phyloP scores from a whole-genome alignment of 1,284 basidiomycete species.

The Malassezia cuniculi region DNA sequence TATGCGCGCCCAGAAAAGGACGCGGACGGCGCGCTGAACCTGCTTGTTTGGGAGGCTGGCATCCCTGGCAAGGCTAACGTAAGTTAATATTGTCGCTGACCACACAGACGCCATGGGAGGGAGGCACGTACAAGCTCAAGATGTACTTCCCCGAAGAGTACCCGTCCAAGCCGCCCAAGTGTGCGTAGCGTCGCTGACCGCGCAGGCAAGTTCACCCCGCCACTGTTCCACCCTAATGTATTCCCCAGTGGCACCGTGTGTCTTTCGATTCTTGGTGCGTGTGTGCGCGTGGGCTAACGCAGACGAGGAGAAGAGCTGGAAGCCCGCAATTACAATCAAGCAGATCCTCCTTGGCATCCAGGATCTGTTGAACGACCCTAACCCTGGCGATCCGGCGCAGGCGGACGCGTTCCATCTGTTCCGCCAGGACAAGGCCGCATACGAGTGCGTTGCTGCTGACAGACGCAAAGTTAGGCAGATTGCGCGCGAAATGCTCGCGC shows the following conservation, averaged over 20 bases:
- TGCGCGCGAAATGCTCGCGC: constrained; percentile 13
- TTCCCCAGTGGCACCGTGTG: constrained; percentile 98
- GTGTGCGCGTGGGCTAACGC: not conserved
- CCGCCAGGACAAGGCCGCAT: constrained; percentile 41
- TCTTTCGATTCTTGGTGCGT: constrained; percentile 63
- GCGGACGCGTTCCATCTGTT: constrained; percentile 95
- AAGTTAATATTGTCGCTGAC: constrained; percentile 10
- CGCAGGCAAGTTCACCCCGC: constrained; percentile 86
- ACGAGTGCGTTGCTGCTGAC: constrained; percentile 24
- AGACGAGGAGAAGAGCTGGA: constrained; percentile 98
- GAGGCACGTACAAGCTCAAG: constrained; percentile 77
- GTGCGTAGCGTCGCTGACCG: constrained; percentile 48
- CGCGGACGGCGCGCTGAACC: constrained; percentile 80
- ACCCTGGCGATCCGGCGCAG: constrained; percentile 87
- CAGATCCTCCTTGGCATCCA: constrained; percentile 91
- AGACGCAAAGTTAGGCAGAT: constrained; percentile 13
- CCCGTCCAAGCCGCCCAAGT: constrained; percentile 89
- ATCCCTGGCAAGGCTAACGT: constrained; percentile 48
- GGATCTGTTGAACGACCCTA: constrained; percentile 83
- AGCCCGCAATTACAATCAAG: constrained; percentile 96
- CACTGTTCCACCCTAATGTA: constrained; percentile 95
- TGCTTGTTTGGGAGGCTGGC: constrained; percentile 93
- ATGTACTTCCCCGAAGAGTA: constrained; percentile 59
- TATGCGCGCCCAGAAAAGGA: constrained; percentile 82
- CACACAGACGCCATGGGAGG: constrained; percentile 83